Conservation (phyloP, 2,329 filamentous ascomycete genomes). For the Xylariaceae sp. region DNA sequence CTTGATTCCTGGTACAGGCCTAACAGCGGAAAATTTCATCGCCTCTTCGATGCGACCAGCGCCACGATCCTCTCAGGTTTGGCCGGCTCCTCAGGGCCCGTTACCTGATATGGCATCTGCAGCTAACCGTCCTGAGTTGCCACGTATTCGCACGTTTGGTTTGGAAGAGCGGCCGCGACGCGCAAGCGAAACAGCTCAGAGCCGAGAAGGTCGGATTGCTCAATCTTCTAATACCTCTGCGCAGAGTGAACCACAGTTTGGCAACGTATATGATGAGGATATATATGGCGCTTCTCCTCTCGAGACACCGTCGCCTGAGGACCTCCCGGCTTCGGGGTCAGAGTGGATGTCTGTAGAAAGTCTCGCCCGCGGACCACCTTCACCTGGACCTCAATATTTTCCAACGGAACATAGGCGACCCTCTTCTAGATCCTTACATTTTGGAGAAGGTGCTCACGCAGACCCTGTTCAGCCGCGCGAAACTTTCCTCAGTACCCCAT, state of each 20-base stretch:
- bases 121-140: constrained; percentile 27
- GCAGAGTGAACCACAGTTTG: constrained; percentile 1
- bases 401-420: constrained; percentile 24
- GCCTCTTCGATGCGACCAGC: constrained; percentile 21
- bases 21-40: not conserved
- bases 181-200: constrained; percentile 9
- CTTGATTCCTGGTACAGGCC: constrained; percentile 35
- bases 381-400: constrained; percentile 22
- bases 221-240: not conserved
- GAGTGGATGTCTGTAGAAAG: constrained; percentile 28
- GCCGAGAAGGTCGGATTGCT: not conserved
- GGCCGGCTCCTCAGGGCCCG: constrained; percentile 12
- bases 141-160: constrained; percentile 28
- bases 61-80: constrained; percentile 15
- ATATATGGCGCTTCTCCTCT: constrained; percentile 30
- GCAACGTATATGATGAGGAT: constrained; percentile 20
- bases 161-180: constrained; percentile 18
- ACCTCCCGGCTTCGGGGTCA: constrained; percentile 18
- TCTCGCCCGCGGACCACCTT: constrained; percentile 23
- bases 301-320: constrained; percentile 22
- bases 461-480: constrained; percentile 14
- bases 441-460: constrained; percentile 16
- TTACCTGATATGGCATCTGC: constrained; percentile 1
- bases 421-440: constrained; percentile 22
- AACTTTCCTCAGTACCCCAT: constrained; percentile 19